Percentiles rank a stretch among this genome's conserved stretches.
Evolutionary conservation across 768 basidiomycete genomes (phyloP).

Genomic region (Amanita pallidorosea): DNA sequence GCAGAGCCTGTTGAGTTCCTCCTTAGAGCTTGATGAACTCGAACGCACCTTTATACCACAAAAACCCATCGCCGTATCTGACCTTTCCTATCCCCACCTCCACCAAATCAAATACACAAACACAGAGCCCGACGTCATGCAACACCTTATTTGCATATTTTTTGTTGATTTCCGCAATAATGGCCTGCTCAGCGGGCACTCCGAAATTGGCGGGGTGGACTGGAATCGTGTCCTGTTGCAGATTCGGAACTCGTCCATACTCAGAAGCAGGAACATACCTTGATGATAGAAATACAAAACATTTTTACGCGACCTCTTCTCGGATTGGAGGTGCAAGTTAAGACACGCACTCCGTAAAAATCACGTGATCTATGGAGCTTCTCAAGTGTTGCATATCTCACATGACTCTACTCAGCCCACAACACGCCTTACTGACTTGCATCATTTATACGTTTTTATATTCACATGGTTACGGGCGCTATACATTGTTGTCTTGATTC

Average conservation of each 20-base stretch:
- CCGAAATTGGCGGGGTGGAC: slow-evolving; percentile 86
- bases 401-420: too few species aligned
- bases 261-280: slow-evolving; percentile 8
- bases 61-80: slow-evolving; percentile 85
- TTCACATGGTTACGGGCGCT: too few species aligned
- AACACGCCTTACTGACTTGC: too few species aligned
- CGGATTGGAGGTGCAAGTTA: too few species aligned
- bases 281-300: background rate
- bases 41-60: slow-evolving; percentile 87
- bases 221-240: slow-evolving; percentile 72
- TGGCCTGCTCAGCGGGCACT: slow-evolving; percentile 63
- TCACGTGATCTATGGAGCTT: too few species aligned
- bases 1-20: slow-evolving; percentile 1
- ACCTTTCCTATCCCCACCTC: slow-evolving; percentile 88
- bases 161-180: slow-evolving; percentile 82
- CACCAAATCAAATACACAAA: slow-evolving; percentile 81
- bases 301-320: background rate
- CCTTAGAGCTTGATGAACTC: background rate
- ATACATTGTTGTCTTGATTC: too few species aligned
- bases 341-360: too few species aligned
- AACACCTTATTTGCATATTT: slow-evolving; percentile 92
- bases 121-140: slow-evolving; percentile 84
- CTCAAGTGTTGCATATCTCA: too few species aligned
- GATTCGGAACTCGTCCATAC: background rate
- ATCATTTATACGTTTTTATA: too few species aligned